Conservation (phyloP, 768 basidiomycete species). For the Hypholoma sublateritium region DNA sequence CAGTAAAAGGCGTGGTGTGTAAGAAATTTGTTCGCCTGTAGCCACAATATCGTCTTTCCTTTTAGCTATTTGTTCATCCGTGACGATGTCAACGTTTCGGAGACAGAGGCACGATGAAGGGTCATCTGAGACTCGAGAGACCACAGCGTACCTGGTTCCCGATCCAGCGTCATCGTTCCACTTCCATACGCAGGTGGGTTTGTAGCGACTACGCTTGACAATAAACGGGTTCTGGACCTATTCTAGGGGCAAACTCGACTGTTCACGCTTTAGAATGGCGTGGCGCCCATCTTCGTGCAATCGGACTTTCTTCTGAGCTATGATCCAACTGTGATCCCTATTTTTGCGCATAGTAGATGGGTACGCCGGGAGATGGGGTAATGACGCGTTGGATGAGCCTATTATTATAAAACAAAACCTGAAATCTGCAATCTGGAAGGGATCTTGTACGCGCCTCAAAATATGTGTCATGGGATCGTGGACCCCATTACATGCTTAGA, state of each 20-base stretch:
- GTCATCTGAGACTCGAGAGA: too few relatives aligned
- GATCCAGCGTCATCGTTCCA: too few relatives aligned
- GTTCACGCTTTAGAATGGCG: neutral
- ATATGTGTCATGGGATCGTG: neutral
- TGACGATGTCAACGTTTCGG: too few relatives aligned
- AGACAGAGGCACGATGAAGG: too few relatives aligned
- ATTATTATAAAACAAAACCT: neutral
- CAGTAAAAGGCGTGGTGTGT: too few relatives aligned
- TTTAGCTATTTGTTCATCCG: too few relatives aligned
- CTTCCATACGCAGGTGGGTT: neutral
- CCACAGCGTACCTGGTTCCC: too few relatives aligned
- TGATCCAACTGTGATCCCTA: neutral
- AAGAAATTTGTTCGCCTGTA: too few relatives aligned
- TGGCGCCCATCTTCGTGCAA: neutral
- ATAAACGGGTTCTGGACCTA: neutral
- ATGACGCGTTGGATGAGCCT: neutral
- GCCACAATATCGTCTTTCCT: too few relatives aligned
- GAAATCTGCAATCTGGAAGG: neutral
- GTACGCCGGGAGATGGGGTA: neutral
- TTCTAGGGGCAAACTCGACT: neutral
- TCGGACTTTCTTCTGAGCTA: neutral
- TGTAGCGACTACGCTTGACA: neutral
- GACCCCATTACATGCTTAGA: neutral
- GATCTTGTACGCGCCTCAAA: neutral
- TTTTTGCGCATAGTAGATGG: neutral